These are phyloP conservation scores for Neoboletus magnificus DNA, from an alignment of 768 basidiomycete species.

Conservation along the genomic window DNA sequence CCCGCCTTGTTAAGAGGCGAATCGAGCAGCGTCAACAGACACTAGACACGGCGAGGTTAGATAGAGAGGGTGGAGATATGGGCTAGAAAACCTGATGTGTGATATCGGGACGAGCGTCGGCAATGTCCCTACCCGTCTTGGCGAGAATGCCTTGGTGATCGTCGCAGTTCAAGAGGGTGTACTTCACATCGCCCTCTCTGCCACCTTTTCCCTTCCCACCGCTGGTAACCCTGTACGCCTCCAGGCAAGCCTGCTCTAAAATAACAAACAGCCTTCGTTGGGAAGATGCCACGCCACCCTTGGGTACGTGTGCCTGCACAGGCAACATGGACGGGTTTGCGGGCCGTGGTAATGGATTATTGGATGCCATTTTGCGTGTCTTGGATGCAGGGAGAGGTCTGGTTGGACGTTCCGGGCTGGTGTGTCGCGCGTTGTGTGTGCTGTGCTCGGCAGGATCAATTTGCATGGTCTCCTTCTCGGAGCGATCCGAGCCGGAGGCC, in stretches of 20 bases:
- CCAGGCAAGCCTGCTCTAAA: conserved; percentile 91
- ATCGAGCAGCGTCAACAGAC: conserved; percentile 92
- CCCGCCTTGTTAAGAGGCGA: conserved; percentile 98
- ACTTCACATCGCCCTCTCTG: conserved; percentile 81
- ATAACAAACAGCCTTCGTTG: conserved; percentile 83
- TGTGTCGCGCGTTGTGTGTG: neutral
- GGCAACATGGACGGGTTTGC: conserved; percentile 82
- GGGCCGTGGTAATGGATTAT: conserved; percentile 45
- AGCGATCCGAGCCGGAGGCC: conserved; percentile 35
- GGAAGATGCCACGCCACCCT: conserved; percentile 47
- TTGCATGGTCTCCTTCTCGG: conserved; percentile 34
- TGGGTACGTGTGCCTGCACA: conserved; percentile 71
- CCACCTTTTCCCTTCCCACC: conserved; percentile 49
- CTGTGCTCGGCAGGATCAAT: conserved; percentile 13
- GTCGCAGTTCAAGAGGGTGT: conserved; percentile 95
- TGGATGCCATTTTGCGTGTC: conserved; percentile 49
- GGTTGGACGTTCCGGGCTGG: conserved; percentile 52
- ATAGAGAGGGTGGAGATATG: neutral
- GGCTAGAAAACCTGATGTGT: conserved; percentile 81
- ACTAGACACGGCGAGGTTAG: conserved; percentile 48
- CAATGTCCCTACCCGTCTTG: conserved; percentile 96
- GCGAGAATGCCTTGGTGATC: conserved; percentile 99
- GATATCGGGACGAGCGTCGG: conserved; percentile 98
- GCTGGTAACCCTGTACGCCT: conserved; percentile 84
- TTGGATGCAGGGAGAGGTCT: conserved; percentile 59